Evolutionary conservation across 2,329 filamentous ascomycete genomes (phyloP).

Genomic region (Sordariomycetes sp.): DNA sequence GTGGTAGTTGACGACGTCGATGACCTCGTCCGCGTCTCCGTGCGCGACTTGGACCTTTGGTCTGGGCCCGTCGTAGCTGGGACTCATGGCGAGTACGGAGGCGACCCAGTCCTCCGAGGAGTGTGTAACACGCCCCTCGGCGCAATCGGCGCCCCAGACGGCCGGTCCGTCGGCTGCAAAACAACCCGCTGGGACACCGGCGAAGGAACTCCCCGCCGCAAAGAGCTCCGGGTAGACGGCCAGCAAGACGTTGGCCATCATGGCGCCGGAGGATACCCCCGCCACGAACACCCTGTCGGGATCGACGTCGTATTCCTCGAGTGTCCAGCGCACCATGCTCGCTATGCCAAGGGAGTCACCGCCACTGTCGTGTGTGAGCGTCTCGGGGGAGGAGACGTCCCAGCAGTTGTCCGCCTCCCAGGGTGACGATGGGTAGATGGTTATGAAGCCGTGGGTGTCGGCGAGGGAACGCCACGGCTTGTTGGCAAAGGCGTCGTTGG

Average conservation of each 20-base stretch:
- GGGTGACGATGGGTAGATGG: slow-evolving; percentile 24
- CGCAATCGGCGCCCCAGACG: slow-evolving; percentile 39
- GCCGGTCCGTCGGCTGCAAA: slow-evolving; percentile 26
- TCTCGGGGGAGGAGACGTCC: slow-evolving; percentile 39
- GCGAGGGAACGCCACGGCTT: slow-evolving; percentile 40
- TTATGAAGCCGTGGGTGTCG: slow-evolving; percentile 38
- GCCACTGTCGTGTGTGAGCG: slow-evolving; percentile 33
- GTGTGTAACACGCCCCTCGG: slow-evolving; percentile 28
- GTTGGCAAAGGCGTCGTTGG: slow-evolving; percentile 29
- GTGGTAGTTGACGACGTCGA: slow-evolving; percentile 36
- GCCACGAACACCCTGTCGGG: slow-evolving; percentile 33
- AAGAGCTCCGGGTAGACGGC: slow-evolving; percentile 39
- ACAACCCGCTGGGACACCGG: slow-evolving; percentile 31
- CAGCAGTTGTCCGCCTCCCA: slow-evolving; percentile 34
- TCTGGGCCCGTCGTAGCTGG: slow-evolving; percentile 32
- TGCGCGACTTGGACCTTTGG: slow-evolving; percentile 46
- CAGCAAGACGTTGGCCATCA: slow-evolving; percentile 41
- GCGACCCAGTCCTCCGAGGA: slow-evolving; percentile 18
- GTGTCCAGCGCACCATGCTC: slow-evolving; percentile 37
- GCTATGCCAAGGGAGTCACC: slow-evolving; percentile 37
- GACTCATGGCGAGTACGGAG: slow-evolving; percentile 27
- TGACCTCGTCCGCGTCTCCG: slow-evolving; percentile 34
- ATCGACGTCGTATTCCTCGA: slow-evolving; percentile 30
- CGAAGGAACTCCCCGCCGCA: slow-evolving; percentile 31
- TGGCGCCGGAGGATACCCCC: slow-evolving; percentile 35